Conservation (phyloP, 495 filamentous ascomycete species). For the Cairneyella variabilis region DNA sequence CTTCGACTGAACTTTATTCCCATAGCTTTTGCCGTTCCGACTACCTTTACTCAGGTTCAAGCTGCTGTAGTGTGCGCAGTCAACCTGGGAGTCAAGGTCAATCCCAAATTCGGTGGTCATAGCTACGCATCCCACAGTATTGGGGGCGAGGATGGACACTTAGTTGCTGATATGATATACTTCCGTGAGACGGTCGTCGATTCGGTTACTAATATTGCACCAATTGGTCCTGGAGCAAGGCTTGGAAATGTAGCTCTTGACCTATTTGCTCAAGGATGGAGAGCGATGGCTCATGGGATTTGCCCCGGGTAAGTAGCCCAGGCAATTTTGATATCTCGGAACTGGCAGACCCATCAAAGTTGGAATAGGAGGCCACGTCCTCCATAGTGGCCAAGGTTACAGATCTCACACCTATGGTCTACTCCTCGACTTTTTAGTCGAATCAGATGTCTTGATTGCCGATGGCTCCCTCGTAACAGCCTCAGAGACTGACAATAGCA, state of each 20-base stretch:
- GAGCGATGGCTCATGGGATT: conserved; percentile 65
- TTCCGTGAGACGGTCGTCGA: conserved; percentile 30
- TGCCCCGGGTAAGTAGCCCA: conserved; percentile 38
- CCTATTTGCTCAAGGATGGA: conserved; percentile 54
- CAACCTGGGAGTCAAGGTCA: neutral
- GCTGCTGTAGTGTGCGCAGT: conserved; percentile 14
- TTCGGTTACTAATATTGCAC: conserved; percentile 34
- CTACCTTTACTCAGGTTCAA: no score
- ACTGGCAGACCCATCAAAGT: conserved; percentile 25
- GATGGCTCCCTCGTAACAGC: conserved; percentile 14
- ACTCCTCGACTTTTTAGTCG: conserved; percentile 58
- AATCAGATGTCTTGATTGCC: conserved; percentile 53
- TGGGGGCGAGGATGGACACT: conserved; percentile 46
- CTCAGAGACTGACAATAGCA: conserved; percentile 5
- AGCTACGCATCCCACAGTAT: conserved; percentile 52
- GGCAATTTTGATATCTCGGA: neutral
- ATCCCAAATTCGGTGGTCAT: conserved; percentile 54
- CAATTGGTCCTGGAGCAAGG: conserved; percentile 59
- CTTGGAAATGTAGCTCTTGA: conserved; percentile 55
- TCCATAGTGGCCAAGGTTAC: conserved; percentile 64
- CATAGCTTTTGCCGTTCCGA: no score
- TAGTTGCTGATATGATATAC: conserved; percentile 53
- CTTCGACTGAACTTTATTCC: no score
- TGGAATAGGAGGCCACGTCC: conserved; percentile 70
- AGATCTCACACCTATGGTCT: conserved; percentile 59